Percentiles rank a stretch among this genome's conserved stretches.
phyloP scores from a whole-genome alignment of 192 early-diverging fungal species.

The Linderina pennispora region DNA sequence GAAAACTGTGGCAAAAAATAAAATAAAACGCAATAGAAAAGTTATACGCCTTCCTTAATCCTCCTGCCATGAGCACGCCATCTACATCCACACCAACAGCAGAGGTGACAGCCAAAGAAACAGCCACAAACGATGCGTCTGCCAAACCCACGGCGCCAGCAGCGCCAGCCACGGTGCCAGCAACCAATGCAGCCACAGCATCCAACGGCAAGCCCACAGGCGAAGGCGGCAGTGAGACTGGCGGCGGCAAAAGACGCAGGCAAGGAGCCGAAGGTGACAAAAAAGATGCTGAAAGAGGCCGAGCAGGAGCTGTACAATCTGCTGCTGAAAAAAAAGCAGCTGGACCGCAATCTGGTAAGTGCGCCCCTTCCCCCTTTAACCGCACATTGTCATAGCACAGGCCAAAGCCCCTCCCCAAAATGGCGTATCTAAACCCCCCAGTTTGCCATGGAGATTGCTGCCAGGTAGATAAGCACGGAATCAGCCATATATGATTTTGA shows the following conservation, averaged over 20 bases:
- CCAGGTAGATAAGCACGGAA: conserved; percentile 68
- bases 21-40: background rate
- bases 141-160: no score
- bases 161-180: background rate
- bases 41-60: no score
- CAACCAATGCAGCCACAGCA: conserved; percentile 1
- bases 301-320: conserved; percentile 71
- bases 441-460: no score
- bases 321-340: conserved; percentile 68
- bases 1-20: background rate
- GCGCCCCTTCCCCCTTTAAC: no score
- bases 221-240: no score
- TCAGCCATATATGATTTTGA: conserved; percentile 80
- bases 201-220: conserved; percentile 1
- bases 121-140: no score
- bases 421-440: no score
- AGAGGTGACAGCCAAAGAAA: background rate
- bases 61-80: no score
- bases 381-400: no score
- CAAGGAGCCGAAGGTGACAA: conserved; percentile 39
- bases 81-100: background rate
- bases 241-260: no score
- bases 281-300: conserved; percentile 61
- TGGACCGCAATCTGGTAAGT: conserved; percentile 72
- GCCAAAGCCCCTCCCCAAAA: no score